Base-by-base conservation (phyloP, 495 filamentous ascomycete species). In the Extremus antarcticus region DNA sequence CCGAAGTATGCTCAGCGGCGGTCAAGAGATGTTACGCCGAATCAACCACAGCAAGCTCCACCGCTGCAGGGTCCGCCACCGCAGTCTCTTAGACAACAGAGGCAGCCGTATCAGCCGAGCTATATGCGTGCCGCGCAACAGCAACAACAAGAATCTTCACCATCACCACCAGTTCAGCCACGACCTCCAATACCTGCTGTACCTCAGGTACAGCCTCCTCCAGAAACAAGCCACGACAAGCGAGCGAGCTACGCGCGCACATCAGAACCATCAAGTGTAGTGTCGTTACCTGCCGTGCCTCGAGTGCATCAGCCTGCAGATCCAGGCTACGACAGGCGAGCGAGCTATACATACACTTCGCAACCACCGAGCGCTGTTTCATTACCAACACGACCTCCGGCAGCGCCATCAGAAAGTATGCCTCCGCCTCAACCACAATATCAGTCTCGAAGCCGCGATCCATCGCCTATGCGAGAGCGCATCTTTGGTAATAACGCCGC, bases 1-100 rank as follows among this genome's bases (percentile, higher is more conserved):
- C 59, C 59, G 40, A 62, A 47, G 24, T 62, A 62, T 52, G 50
- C 57, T 4, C 51, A 57, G 40, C 53, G 58, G 19, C 54, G 22
- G 1, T 61, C 58, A 1, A 16, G 58, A 4, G 58, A 61, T 3
- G 49, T 23, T 15, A 32, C 55, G 17, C 48, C 55, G 10, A 13
- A 21, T 4, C 46, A 29, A 50, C 53, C 43, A 8, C 53, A 19
- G 32, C 20, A 52, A 20, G 25, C 4, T 7, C 15, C 2, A 15
- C 2, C 17, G 40, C 39, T 7, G 20, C 29, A 35, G 29, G 29
- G 4, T 35, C 7, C 29, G 7, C 4, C 4, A 35, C 19, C 41
- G 41, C 16, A 45, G 19, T 47, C 41, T 25, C 9, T 40, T 7
- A 10, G 43, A 20, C 11, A 29, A n/a, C 41, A 2, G 16, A 43